Evolutionary conservation across 2,329 filamentous ascomycete species (phyloP), one percentile per base, ranked within the genome.

Genomic region (Chrysoporthe austroafricana): DNA sequence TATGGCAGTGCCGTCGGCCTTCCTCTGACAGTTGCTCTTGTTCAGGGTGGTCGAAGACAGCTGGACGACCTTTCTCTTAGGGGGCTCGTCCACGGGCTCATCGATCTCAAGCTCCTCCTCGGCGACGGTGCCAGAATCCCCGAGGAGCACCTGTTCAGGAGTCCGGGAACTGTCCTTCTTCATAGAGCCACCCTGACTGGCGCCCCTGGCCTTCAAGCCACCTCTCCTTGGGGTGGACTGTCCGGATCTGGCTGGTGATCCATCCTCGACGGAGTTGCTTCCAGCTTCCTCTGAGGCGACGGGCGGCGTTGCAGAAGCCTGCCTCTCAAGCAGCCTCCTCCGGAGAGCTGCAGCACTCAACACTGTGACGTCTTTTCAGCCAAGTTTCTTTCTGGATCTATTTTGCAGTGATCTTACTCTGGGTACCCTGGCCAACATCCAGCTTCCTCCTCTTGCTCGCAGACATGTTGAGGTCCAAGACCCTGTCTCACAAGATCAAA

Each of bases 31-130:
- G 58, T 84, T 87, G 52, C 78, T 77, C 67, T 82, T 82, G 32
- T 73, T 80, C 2, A 81, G 78, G 32, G 76, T 79, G 63, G 86
- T 85, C 0, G 84, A 83, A 0, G 83, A 82, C 64, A 84, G 79
- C 26, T 80, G 78, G 13, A 72, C 69, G 42, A 71, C 50, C 16
- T 57, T 70, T 16, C 13, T 70, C 46, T 66, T 75, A 69, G 63
- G 70, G 66, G 32, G 71, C 70, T 60, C 68, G 13, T 68, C 70
- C 8, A 50, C 70, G 69, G 75, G 73, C 69, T 72, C 71, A 39
- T 67, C 66, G 7, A 72, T 75, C 61, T 50, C 68, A 46, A 64
- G 34, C 2, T 65, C 66, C 6, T 62, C 63, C 21, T 58, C 63
- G 44, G 60, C 68, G 21, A 66, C 58, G 8, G 62, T 65, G 34